These are phyloP conservation scores for Cymbopogon citratus DNA, from an alignment of 176 grass and related monocot species.

Conservation along the genomic window DNA sequence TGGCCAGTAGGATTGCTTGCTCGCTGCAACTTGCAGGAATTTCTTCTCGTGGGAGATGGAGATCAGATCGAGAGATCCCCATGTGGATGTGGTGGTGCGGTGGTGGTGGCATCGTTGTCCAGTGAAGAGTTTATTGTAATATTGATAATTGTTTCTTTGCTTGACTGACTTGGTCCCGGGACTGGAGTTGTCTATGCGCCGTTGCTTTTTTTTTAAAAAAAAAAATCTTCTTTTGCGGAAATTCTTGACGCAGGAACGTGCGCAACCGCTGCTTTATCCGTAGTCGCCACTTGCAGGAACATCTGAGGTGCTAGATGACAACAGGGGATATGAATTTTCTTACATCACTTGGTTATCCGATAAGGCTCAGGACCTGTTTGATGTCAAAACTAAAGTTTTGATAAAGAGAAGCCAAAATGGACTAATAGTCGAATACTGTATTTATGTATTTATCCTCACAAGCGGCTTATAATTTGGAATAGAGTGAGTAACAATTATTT, in stretches of 20 bases:
- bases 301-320: neutral
- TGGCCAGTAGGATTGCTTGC: neutral
- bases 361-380: neutral
- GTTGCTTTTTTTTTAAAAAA: neutral
- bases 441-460: no score
- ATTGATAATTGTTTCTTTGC: neutral
- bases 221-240: neutral
- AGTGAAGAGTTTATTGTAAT: neutral
- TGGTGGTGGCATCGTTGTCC: neutral
- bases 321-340: neutral
- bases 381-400: neutral
- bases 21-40: conserved; percentile 7
- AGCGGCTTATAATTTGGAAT: no score
- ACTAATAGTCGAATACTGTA: neutral
- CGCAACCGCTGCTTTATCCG: conserved; percentile 4
- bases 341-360: neutral
- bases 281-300: neutral
- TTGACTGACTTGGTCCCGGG: neutral
- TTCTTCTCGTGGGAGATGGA: neutral
- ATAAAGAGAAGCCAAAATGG: neutral
- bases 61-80: conserved; percentile 3
- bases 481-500: no score
- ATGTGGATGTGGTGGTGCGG: neutral
- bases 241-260: neutral
- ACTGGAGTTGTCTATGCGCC: neutral